Percentiles rank a stretch among this genome's conserved stretches.
Conservation (phyloP, 441 rosid species). For the Lepidium campestre region DNA sequence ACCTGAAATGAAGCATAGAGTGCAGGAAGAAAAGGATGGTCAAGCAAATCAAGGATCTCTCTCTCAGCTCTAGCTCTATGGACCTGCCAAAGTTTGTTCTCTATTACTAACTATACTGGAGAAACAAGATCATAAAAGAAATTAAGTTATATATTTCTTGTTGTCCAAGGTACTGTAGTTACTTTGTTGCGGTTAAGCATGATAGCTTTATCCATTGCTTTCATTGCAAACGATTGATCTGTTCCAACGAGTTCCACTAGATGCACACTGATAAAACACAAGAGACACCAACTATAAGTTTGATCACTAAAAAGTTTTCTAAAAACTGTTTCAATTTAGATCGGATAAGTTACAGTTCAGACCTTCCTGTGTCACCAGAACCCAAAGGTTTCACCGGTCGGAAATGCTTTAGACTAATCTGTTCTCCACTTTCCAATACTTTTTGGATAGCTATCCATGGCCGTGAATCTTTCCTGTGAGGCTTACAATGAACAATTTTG, state of each 20-base stretch:
- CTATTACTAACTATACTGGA: not conserved
- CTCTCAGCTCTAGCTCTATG: constrained; percentile 98
- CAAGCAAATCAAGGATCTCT: constrained; percentile 87
- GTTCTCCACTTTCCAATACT: constrained; percentile 76
- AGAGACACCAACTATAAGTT: not conserved
- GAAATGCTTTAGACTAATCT: constrained; percentile 74
- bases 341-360: not conserved
- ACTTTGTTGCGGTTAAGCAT: constrained; percentile 98
- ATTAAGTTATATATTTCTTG: not conserved
- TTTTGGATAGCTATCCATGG: constrained; percentile 78
- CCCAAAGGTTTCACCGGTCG: constrained; percentile 88
- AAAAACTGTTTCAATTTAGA: not conserved
- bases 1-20: constrained; percentile 99
- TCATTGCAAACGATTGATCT: constrained; percentile 74
- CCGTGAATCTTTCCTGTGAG: constrained; percentile 76
- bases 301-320: not conserved
- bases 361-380: constrained; percentile 99
- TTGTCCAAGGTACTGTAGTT: constrained; percentile 9
- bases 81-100: constrained; percentile 40
- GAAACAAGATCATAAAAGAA: not conserved
- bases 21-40: constrained; percentile 98
- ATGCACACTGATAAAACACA: constrained; percentile 57
- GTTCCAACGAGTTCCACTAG: constrained; percentile 87
- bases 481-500: constrained; percentile 74
- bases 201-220: constrained; percentile 86